Percentiles rank a stretch among this genome's conserved stretches.
Evolutionary conservation across 1,139 yeast species (phyloP).

Genomic region (Scheffersomyces insectosa): DNA sequence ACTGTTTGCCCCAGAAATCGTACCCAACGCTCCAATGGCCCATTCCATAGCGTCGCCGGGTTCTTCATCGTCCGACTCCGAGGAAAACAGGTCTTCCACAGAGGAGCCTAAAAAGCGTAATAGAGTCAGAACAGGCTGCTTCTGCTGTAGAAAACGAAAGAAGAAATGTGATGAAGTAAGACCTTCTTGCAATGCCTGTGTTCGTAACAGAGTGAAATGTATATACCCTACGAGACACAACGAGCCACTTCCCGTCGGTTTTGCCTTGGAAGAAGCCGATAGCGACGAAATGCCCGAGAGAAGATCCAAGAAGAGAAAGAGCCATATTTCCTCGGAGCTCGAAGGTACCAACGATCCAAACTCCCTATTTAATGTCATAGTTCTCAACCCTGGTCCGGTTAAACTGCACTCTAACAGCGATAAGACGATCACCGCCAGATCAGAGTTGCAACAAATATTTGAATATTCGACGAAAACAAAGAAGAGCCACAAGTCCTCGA

Average conservation of each 20-base stretch:
- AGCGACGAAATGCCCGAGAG: slow-evolving; percentile 9
- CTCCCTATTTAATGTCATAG: slow-evolving; percentile 12
- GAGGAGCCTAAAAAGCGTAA: slow-evolving; percentile 9
- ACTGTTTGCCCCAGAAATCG: no score
- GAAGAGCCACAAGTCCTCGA: slow-evolving; percentile 1
- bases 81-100: no score
- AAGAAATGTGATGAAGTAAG: slow-evolving; percentile 50
- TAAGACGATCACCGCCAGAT: background rate
- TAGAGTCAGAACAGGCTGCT: slow-evolving; percentile 46
- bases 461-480: background rate
- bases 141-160: slow-evolving; percentile 49
- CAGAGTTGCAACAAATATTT: background rate
- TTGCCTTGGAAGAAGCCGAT: slow-evolving; percentile 18
- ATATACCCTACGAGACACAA: slow-evolving; percentile 35
- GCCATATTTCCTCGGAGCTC: background rate
- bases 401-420: slow-evolving; percentile 4
- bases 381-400: slow-evolving; percentile 4
- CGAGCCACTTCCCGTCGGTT: slow-evolving; percentile 31
- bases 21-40: no score
- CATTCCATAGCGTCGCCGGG: no score
- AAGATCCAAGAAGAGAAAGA: slow-evolving; percentile 3
- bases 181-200: slow-evolving; percentile 41
- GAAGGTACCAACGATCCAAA: slow-evolving; percentile 5
- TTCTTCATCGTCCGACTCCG: no score
- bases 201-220: slow-evolving; percentile 38